Conservation (phyloP, 2,329 filamentous ascomycete species). For the Colletotrichum liaoningense region DNA sequence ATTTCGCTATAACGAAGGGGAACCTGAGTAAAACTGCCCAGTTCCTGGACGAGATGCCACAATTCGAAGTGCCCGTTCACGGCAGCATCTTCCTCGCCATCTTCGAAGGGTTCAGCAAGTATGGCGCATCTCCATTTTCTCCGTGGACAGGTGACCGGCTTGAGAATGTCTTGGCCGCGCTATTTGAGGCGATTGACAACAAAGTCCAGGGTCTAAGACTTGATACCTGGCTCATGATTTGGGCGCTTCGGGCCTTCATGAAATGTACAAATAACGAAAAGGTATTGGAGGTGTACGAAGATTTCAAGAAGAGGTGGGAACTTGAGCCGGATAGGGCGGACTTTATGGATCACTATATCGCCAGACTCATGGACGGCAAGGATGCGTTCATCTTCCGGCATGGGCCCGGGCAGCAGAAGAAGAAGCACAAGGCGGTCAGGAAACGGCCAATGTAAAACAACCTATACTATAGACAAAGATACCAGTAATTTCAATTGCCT, state of each 20-base stretch:
- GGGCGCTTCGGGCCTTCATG: constrained; percentile 72
- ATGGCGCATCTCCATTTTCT: constrained; percentile 73
- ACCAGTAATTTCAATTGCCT: constrained; percentile 25
- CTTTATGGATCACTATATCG: constrained; percentile 60
- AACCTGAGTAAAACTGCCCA: constrained; percentile 77
- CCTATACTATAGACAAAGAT: constrained; percentile 26
- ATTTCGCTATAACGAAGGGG: constrained; percentile 77
- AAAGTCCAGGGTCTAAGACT: constrained; percentile 61
- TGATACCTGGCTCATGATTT: constrained; percentile 70
- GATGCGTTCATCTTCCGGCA: constrained; percentile 35
- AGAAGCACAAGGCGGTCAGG: neutral
- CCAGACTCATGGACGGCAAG: constrained; percentile 51
- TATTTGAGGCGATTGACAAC: constrained; percentile 66
- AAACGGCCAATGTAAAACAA: constrained; percentile 13
- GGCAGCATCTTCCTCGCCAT: constrained; percentile 83
- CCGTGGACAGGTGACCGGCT: constrained; percentile 81
- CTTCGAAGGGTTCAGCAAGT: constrained; percentile 82
- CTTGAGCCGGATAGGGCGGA: constrained; percentile 52
- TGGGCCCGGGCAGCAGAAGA: neutral
- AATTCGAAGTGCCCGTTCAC: constrained; percentile 74
- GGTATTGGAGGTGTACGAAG: constrained; percentile 66
- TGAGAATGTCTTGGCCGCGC: constrained; percentile 73
- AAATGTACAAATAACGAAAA: constrained; percentile 64
- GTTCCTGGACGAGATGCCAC: constrained; percentile 84
- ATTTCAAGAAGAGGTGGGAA: constrained; percentile 60